These are phyloP conservation scores for Globisporangium solare DNA, from an alignment of 352 stramenopile species.

Conservation along the genomic window DNA sequence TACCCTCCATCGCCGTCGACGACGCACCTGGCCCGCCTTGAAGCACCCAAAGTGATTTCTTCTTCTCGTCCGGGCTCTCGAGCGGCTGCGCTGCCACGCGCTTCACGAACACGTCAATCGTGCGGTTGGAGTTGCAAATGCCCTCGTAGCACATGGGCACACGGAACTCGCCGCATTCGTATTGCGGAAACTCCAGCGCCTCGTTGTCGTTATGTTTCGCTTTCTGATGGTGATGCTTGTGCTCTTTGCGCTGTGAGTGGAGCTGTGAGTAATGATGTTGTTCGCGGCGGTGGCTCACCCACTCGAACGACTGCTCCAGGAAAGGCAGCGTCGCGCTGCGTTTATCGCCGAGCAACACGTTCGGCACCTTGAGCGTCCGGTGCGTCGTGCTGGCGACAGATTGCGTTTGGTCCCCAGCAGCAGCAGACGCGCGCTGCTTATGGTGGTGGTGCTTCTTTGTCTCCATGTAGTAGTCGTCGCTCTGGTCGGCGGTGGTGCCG, in stretches of 20 bases:
- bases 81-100: conserved; percentile 26
- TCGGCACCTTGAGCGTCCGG: conserved; percentile 2
- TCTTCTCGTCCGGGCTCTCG: conserved; percentile 3
- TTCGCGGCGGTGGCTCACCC: conserved; percentile 5
- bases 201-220: not conserved
- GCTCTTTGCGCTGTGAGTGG: not conserved
- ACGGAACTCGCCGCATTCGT: conserved; percentile 27
- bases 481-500: conserved; percentile 1
- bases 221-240: not conserved
- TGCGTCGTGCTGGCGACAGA: not conserved
- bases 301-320: conserved; percentile 20
- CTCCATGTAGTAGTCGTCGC: conserved; percentile 24
- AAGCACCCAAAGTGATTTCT: conserved; percentile 64
- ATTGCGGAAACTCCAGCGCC: conserved; percentile 5
- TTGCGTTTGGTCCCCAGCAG: too few species aligned
- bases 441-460: conserved; percentile 10
- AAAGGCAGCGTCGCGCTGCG: conserved; percentile 16
- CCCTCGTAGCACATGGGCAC: conserved; percentile 29
- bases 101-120: conserved; percentile 46
- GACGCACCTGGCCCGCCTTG: conserved; percentile 66
- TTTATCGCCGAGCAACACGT: conserved; percentile 11
- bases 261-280: not conserved
- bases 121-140: conserved; percentile 21
- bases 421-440: not conserved
- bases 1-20: conserved; percentile 59